phyloP scores from a whole-genome alignment of 1,284 basidiomycete species.

The Gymnopus androsaceus region DNA sequence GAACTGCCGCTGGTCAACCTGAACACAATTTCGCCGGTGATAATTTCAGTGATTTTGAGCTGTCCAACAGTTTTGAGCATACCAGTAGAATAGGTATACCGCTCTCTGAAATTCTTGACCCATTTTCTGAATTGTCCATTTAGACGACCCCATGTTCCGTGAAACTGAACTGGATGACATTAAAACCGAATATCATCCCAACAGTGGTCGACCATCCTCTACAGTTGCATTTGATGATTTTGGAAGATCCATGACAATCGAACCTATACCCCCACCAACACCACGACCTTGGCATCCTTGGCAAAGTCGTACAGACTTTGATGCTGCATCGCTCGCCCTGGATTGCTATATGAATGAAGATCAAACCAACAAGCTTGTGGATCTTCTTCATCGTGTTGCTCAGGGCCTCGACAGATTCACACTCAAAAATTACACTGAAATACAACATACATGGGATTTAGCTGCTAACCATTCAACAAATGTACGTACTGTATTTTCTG shows the following conservation, averaged over 20 bases:
- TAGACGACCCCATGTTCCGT: too few species aligned
- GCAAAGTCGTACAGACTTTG: constrained; percentile 14
- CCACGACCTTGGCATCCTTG: constrained; percentile 15
- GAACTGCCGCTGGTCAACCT: too few species aligned
- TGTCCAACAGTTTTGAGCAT: too few species aligned
- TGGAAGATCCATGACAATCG: neutral
- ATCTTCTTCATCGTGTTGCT: neutral
- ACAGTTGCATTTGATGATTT: neutral
- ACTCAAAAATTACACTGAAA: neutral
- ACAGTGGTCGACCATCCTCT: neutral
- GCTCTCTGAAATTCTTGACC: too few species aligned
- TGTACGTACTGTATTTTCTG: neutral
- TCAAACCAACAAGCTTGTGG: neutral
- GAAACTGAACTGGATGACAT: constrained; percentile 14
- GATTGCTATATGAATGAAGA: neutral
- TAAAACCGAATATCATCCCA: constrained; percentile 14
- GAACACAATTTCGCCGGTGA: too few species aligned
- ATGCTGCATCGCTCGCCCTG: constrained; percentile 12
- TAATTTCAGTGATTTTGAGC: too few species aligned
- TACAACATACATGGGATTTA: neutral
- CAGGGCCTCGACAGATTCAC: neutral
- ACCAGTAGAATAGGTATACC: too few species aligned
- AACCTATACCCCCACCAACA: neutral
- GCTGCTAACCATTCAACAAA: neutral
- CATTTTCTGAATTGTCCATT: too few species aligned